Evolutionary conservation across 176 grass and related monocot species (phyloP).

Genomic region (Zoysia pacifica): DNA sequence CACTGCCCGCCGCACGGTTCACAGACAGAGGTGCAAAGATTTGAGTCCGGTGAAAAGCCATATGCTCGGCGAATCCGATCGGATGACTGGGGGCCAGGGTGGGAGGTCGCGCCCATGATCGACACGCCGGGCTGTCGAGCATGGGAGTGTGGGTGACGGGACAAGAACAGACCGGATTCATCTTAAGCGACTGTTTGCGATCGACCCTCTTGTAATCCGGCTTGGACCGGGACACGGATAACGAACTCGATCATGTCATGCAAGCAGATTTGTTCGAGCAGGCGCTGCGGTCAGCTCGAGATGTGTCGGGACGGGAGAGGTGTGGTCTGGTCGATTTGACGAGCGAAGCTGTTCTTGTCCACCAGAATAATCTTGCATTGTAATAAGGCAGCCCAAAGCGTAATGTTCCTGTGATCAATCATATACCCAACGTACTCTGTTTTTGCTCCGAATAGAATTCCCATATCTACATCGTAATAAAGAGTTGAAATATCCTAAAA

Average conservation of each 20-base stretch:
- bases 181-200: conserved; percentile 3
- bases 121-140: conserved; percentile 25
- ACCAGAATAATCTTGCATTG: background rate
- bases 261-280: background rate
- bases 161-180: background rate
- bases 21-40: background rate
- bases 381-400: background rate
- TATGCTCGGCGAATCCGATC: background rate
- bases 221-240: background rate
- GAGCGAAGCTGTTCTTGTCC: background rate
- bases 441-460: too few species aligned
- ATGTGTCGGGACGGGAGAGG: background rate
- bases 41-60: conserved; percentile 10
- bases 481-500: too few species aligned
- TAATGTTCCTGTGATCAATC: conserved; percentile 13
- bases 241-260: background rate
- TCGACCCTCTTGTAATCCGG: conserved; percentile 10
- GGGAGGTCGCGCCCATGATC: conserved; percentile 23
- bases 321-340: background rate
- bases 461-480: too few species aligned
- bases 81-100: too few species aligned
- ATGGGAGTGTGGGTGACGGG: background rate
- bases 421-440: background rate
- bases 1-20: background rate
- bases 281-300: background rate